Conservation (phyloP, 176 grass and related monocot genomes). For the Poa pratensis region DNA sequence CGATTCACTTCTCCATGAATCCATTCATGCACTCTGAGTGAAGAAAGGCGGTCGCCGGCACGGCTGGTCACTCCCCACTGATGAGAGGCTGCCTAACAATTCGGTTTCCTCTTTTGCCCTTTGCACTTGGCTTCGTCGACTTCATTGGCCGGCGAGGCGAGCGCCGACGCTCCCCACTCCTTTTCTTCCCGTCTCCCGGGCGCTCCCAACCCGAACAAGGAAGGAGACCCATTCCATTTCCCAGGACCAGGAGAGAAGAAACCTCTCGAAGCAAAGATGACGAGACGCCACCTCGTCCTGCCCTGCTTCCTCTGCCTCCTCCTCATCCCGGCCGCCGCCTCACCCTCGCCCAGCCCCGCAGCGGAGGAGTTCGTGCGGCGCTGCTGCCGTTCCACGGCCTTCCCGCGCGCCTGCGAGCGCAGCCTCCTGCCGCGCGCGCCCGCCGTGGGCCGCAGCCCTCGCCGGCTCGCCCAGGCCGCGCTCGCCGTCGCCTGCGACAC, state of each 20-base stretch:
- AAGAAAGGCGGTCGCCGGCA: no score
- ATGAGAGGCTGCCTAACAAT: no score
- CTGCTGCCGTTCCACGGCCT: conserved; percentile 57
- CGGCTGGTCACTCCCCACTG: no score
- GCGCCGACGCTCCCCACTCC: no score
- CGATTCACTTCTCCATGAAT: no score
- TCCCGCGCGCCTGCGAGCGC: conserved; percentile 41
- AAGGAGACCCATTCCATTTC: not conserved
- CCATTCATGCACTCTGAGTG: no score
- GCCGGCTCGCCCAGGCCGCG: conserved; percentile 53
- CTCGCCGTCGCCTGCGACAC: conserved; percentile 59
- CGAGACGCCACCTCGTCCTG: not conserved
- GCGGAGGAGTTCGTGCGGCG: conserved; percentile 52
- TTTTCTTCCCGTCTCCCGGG: not conserved
- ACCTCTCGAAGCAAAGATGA: not conserved
- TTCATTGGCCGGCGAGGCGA: no score
- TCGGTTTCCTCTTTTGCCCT: no score
- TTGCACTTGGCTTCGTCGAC: no score
- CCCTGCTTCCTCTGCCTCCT: not conserved
- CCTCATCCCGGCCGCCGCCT: not conserved
- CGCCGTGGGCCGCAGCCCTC: no score
- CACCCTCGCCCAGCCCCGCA: not conserved
- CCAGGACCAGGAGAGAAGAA: not conserved
- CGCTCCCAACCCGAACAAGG: not conserved
- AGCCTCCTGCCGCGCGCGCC: no score